Evolutionary conservation across 257 asterid genomes (phyloP).

Genomic region (Gardenia jasminoides): DNA sequence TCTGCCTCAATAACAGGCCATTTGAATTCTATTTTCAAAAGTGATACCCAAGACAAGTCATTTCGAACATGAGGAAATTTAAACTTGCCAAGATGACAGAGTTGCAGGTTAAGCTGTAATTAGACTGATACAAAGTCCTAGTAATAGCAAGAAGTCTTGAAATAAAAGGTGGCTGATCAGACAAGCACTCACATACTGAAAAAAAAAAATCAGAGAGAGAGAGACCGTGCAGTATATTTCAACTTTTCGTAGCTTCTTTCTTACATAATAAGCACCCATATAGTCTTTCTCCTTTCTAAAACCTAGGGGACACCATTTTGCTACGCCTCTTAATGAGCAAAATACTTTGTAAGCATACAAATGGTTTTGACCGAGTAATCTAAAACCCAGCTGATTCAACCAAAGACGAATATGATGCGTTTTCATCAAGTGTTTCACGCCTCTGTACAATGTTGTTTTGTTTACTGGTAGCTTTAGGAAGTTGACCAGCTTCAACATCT

Average conservation of each 20-base stretch:
- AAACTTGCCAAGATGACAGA: too few relatives aligned
- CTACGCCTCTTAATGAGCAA: background rate
- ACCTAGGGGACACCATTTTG: background rate
- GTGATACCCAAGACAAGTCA: too few relatives aligned
- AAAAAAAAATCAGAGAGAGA: too few relatives aligned
- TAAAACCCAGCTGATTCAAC: conserved; percentile 94
- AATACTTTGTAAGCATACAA: too few relatives aligned
- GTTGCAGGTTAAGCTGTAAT: too few relatives aligned
- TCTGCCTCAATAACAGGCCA: too few relatives aligned
- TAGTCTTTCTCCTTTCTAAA: background rate
- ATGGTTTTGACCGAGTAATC: background rate
- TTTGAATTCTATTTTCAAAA: too few relatives aligned
- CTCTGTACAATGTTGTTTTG: conserved; percentile 28
- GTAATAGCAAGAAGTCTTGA: too few relatives aligned
- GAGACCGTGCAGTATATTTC: background rate
- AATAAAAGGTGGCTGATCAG: too few relatives aligned
- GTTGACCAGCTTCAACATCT: conserved; percentile 40
- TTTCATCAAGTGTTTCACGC: conserved; percentile 56
- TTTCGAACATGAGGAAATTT: too few relatives aligned
- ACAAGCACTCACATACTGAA: too few relatives aligned
- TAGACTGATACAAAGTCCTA: too few relatives aligned
- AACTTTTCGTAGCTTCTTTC: background rate
- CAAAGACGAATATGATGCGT: conserved; percentile 74
- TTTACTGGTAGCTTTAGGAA: conserved; percentile 21
- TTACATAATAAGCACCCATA: background rate